Evolutionary conservation across 2,329 filamentous ascomycete species (phyloP).

Genomic region (Venturia pyrina): DNA sequence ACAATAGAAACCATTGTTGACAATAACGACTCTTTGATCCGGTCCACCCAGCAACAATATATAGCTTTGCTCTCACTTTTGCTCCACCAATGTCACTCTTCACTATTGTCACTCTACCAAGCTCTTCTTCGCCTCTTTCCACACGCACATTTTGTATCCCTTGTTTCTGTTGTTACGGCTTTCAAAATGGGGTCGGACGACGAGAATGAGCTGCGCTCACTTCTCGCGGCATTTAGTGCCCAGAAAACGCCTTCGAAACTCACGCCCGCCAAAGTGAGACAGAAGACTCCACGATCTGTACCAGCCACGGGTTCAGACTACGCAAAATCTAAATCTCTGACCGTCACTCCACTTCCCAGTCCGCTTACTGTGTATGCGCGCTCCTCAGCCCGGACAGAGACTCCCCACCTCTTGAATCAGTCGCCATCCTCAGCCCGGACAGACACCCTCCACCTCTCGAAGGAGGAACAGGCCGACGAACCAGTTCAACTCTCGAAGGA

Average conservation of each 20-base stretch:
- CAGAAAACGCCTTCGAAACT: neutral
- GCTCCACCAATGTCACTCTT: neutral
- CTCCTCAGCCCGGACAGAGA: neutral
- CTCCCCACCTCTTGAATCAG: neutral
- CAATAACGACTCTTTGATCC: neutral
- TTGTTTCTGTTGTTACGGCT: neutral
- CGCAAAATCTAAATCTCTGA: neutral
- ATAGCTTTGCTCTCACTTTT: neutral
- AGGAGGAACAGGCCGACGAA: neutral
- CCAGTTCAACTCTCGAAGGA: neutral
- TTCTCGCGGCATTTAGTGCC: neutral
- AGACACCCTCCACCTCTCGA: neutral
- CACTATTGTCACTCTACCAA: neutral
- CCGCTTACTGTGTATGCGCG: neutral
- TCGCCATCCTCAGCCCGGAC: neutral
- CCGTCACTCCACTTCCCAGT: neutral
- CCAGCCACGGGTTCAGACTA: too few species aligned
- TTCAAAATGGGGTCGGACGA: neutral
- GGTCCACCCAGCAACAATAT: neutral
- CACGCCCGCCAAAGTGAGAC: neutral
- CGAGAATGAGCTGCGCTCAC: neutral
- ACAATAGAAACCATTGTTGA: conserved; percentile 1
- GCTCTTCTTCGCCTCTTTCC: neutral
- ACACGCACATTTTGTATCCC: neutral
- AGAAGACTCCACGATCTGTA: neutral